Base-by-base conservation (phyloP, 345 rosid species). In the Ceriops decandra region DNA sequence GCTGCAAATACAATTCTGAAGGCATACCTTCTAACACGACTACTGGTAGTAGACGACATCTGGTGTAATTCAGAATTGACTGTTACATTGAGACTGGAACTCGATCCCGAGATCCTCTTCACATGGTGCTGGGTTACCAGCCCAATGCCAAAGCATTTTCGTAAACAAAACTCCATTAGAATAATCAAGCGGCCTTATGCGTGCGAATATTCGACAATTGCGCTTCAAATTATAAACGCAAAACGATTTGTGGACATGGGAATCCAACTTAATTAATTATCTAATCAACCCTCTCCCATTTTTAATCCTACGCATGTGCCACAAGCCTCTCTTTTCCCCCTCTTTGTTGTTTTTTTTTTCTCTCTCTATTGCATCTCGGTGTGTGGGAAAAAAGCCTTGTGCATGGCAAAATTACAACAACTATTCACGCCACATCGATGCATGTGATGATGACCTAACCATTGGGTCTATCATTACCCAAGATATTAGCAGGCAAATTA, bases 181-280 rank as follows among this genome's bases (percentile, higher is more conserved):
- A 68, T 72, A 71, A 78, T 81, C 60, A 66, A 21, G 47, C 15
- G 70, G 71, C 64, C 82, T 62, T 65, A 67, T 82, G 84, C 87
- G 88, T 81, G 88, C 87, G 91, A 86, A 86, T 86, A 86, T 82
- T 84, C 85, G 87, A 62, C 78, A 80, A 54, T 68, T 66, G 84
- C 33, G 77, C 79, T 76, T 6, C 38, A 46, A 53, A 22, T 49
- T 65, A 69, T 68, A 51, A 71, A 42, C 68, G 58, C 60, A 54
- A 33, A 7, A 72, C 64, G 52, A 69, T 72, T 58, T 68, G 76
- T 74, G 67, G 69, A 66, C 77, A 68, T 66, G 63, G 67, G 67
- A 78, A 79, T 78, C 84, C 68, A 64, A 72, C 24, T 76, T 76
- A 80, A 82, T 81, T 82, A 80, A 79, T 76, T 80, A 74, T 72